A percentile compares a stretch with the other conserved stretches of the same genome.
Evolutionary conservation across 2,329 filamentous ascomycete genomes (phyloP).

Genomic region (Colletotrichum truncatum): DNA sequence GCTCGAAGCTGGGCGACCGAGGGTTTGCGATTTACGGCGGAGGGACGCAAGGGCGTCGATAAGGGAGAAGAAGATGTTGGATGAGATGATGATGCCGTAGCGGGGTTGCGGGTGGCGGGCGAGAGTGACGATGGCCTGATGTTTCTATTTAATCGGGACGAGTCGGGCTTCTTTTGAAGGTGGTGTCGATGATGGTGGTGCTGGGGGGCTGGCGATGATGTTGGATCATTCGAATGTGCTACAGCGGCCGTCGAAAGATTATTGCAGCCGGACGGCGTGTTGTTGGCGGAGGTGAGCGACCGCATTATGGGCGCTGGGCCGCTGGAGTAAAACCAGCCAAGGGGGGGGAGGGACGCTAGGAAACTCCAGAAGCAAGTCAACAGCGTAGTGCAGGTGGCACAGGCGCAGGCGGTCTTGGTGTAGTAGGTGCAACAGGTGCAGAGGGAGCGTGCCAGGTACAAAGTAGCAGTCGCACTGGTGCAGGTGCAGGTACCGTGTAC

Average conservation of each 20-base stretch:
- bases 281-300: slow-evolving; percentile 9
- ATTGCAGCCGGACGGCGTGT: slow-evolving; percentile 5
- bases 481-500: background rate
- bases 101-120: slow-evolving; percentile 21
- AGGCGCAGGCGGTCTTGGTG: background rate
- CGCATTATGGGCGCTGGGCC: slow-evolving; percentile 21
- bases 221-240: background rate
- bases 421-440: too few species aligned
- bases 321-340: too few species aligned
- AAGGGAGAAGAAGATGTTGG: slow-evolving; percentile 46
- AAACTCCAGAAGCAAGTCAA: background rate
- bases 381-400: background rate
- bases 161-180: slow-evolving; percentile 22
- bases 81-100: background rate
- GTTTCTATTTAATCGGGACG: slow-evolving; percentile 21
- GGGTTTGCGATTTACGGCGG: slow-evolving; percentile 9
- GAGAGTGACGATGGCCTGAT: slow-evolving; percentile 29
- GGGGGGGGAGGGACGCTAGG: too few species aligned
- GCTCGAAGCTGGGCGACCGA: slow-evolving; percentile 12
- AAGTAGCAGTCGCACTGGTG: too few species aligned
- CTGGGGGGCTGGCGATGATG: slow-evolving; percentile 4
- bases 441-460: too few species aligned
- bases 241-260: slow-evolving; percentile 10
- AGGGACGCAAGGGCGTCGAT: slow-evolving; percentile 38
- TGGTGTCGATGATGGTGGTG: background rate